These are phyloP conservation scores for Aulographum hederae DNA, from an alignment of 2,329 filamentous ascomycete genomes.

Conservation along the genomic window DNA sequence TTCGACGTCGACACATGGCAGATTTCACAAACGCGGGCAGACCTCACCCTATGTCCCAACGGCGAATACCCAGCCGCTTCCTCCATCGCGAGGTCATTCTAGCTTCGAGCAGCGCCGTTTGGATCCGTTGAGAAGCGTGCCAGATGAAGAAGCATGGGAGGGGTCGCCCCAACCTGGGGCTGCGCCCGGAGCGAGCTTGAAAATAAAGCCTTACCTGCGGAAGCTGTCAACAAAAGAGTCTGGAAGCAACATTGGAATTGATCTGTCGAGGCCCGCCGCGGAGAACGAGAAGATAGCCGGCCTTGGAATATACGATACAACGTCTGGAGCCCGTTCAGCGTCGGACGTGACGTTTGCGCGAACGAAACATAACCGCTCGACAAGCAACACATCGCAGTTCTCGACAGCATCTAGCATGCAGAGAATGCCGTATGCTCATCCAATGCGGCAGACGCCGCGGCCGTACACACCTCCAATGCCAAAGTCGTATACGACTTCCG, in stretches of 20 bases:
- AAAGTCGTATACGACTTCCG: slow-evolving; percentile 29
- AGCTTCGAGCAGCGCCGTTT: no score
- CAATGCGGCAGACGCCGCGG: slow-evolving; percentile 35
- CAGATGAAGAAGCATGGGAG: no score
- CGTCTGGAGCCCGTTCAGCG: slow-evolving; percentile 19
- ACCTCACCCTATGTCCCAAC: no score
- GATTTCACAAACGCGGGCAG: no score
- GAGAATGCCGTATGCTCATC: slow-evolving; percentile 32
- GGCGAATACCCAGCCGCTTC: no score
- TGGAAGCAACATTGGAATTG: slow-evolving; percentile 30
- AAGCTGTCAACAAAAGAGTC: slow-evolving; percentile 31
- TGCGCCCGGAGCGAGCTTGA: slow-evolving; percentile 12
- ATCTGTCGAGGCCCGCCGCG: slow-evolving; percentile 34
- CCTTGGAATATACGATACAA: slow-evolving; percentile 29
- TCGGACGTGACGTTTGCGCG: slow-evolving; percentile 26
- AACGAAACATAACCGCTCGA: slow-evolving; percentile 31
- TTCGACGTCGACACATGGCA: no score
- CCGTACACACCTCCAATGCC: slow-evolving; percentile 34
- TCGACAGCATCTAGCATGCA: slow-evolving; percentile 30
- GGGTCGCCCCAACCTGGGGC: no score
- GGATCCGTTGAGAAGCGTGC: no score
- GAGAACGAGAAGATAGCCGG: slow-evolving; percentile 34
- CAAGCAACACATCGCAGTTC: slow-evolving; percentile 35
- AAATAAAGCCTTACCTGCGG: slow-evolving; percentile 37
- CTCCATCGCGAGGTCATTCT: no score